Percentiles rank a stretch among this genome's conserved stretches.
Conservation (phyloP, 2,329 filamentous ascomycete genomes). For the Fusarium udum region DNA sequence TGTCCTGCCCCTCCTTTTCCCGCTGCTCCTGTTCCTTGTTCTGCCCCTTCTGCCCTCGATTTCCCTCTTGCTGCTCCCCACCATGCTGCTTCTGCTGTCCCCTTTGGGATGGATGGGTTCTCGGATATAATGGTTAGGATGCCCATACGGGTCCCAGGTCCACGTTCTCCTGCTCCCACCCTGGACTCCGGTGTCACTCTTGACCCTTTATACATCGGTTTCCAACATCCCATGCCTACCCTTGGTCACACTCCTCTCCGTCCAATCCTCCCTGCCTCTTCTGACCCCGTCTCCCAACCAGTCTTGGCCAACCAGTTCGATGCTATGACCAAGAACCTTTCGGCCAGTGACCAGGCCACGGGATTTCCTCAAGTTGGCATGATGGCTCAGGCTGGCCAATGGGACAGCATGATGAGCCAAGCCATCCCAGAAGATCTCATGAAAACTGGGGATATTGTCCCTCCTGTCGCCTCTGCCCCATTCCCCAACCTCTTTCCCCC, state of each 20-base stretch:
- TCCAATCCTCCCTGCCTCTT: not conserved
- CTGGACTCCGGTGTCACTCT: not conserved
- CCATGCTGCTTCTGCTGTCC: not conserved
- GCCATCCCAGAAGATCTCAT: not conserved
- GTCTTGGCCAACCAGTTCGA: not conserved
- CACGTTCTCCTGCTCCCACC: not conserved
- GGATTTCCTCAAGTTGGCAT: not conserved
- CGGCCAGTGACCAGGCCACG: rapidly evolving
- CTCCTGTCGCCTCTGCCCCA: rapidly evolving
- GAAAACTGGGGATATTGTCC: not conserved
- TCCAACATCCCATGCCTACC: not conserved
- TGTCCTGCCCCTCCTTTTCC: rapidly evolving
- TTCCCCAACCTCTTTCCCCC: rapidly evolving
- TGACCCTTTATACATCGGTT: not conserved
- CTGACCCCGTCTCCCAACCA: not conserved
- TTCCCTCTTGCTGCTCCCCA: not conserved
- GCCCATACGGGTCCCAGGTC: not conserved
- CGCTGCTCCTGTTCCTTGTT: not conserved
- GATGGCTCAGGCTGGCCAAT: not conserved
- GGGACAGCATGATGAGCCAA: too few species aligned
- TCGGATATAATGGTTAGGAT: not conserved
- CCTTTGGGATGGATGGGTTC: not conserved
- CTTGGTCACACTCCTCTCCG: not conserved
- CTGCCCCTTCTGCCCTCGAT: not conserved
- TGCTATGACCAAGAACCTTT: not conserved